Percentiles rank a stretch among this genome's conserved stretches.
These are phyloP conservation scores for Coniochaeta hoffmannii DNA, from an alignment of 2,329 filamentous ascomycete species.

Conservation along the genomic window DNA sequence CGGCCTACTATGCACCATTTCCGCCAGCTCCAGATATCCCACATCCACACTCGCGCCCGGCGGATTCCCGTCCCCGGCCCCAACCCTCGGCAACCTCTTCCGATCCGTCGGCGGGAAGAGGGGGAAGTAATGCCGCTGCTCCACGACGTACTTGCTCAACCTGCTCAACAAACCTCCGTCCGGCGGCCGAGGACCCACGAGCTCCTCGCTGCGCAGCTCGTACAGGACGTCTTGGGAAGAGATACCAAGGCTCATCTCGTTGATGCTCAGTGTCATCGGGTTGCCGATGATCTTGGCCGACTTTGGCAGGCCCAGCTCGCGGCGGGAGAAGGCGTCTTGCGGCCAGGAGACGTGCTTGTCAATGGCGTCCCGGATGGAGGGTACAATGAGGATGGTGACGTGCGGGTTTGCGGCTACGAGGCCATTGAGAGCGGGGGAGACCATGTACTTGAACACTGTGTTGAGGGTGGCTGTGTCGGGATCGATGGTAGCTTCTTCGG, in stretches of 20 bases:
- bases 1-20: slow-evolving; percentile 80
- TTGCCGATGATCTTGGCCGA: slow-evolving; percentile 75
- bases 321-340: slow-evolving; percentile 52
- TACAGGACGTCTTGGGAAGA: slow-evolving; percentile 78
- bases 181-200: slow-evolving; percentile 47
- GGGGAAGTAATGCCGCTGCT: slow-evolving; percentile 88
- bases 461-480: slow-evolving; percentile 72
- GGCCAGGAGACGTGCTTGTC: slow-evolving; percentile 85
- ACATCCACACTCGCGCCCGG: slow-evolving; percentile 76
- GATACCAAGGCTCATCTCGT: slow-evolving; percentile 77
- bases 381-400: slow-evolving; percentile 75
- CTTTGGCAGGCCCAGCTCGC: slow-evolving; percentile 73
- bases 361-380: slow-evolving; percentile 75
- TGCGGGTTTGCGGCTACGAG: slow-evolving; percentile 64
- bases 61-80: slow-evolving; percentile 49
- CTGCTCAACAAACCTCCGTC: slow-evolving; percentile 60
- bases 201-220: slow-evolving; percentile 71
- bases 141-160: slow-evolving; percentile 70
- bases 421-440: slow-evolving; percentile 64
- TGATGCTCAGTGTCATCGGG: slow-evolving; percentile 81
- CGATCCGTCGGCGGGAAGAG: slow-evolving; percentile 75
- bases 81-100: slow-evolving; percentile 57
- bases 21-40: slow-evolving; percentile 78
- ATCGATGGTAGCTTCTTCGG: slow-evolving; percentile 58
- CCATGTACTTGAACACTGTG: slow-evolving; percentile 75